Evolutionary conservation across 129 eudicot species (phyloP), one percentile per base, ranked within the genome.

Genomic region (Lactuca saligna): DNA sequence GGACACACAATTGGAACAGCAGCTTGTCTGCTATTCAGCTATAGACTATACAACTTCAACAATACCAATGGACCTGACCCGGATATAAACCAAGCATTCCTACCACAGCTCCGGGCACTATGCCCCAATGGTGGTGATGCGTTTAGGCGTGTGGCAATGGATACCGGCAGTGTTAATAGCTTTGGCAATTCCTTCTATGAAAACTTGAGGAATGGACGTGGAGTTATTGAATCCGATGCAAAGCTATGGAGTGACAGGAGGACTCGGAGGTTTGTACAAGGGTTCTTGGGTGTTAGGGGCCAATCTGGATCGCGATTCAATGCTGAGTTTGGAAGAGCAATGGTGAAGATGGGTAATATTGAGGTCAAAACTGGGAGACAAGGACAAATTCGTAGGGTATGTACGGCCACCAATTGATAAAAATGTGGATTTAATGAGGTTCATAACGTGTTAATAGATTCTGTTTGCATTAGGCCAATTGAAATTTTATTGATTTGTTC

Each of bases 1-100:
- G 94, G 86, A 11, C 98, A 91, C 63, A 88, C 95, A 34, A 85
- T 86, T 50, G 98, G 98, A 53, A 84, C 90, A 44, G 31, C 88
- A 41, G 84, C 87, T 32, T 92, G 98, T 79, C 67, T 61, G 11
- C 50, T 84, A 77, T 81, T 92, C 65, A 70, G 82, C 20, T 78
- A 88, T 80, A 85, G 98, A 39, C 75, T 92, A 7, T 82, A 88
- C 87, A 86, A 86, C 87, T 92, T 68, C 81, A 84, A 53, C 38
- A 38, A 78, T 8, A 72, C 79, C 39, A 80, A 79, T 11, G 75
- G 65, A 20, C 74, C 89, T 1, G 95, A 88, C 77, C 94, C 89
- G 0, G 37, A 85, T 7, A 88, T 86, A 17, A 59, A 82, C 65
- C 68, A 79, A 13, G 17, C 84, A 3, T 82, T 92, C 60, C 79